These are phyloP conservation scores for Shiraia sp. DNA, from an alignment of 2,329 filamentous ascomycete species.

Conservation along the genomic window DNA sequence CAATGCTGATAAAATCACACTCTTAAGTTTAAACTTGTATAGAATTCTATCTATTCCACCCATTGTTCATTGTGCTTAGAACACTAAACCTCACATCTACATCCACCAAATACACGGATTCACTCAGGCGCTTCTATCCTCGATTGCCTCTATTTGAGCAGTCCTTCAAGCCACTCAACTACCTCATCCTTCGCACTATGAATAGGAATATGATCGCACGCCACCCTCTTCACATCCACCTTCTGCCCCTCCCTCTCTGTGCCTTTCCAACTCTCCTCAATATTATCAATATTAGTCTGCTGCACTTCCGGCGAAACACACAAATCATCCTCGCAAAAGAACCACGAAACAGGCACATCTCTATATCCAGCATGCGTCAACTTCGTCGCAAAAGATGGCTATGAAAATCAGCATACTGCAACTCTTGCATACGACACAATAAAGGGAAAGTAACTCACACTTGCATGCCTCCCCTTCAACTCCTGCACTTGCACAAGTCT, in stretches of 20 bases:
- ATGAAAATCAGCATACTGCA: too few relatives aligned
- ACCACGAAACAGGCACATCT: conserved; percentile 47
- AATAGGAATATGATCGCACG: conserved; percentile 42
- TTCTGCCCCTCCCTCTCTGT: conserved; percentile 37
- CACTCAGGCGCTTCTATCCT: too few relatives aligned
- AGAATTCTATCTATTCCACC: too few relatives aligned
- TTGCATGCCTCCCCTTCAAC: conserved; percentile 40
- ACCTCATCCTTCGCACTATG: conserved; percentile 29
- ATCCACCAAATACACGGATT: too few relatives aligned
- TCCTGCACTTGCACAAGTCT: conserved; percentile 14
- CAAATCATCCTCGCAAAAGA: conserved; percentile 45
- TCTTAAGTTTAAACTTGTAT: neutral
- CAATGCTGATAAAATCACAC: neutral
- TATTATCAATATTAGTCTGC: conserved; percentile 37
- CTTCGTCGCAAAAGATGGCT: too few relatives aligned
- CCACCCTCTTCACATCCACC: conserved; percentile 45
- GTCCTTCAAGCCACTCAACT: conserved; percentile 27
- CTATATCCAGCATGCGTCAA: conserved; percentile 49
- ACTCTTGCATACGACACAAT: too few relatives aligned
- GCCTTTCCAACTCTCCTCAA: conserved; percentile 37
- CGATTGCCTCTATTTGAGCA: conserved; percentile 4
- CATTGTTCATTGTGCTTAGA: too few relatives aligned
- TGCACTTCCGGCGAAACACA: conserved; percentile 40
- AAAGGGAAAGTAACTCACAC: conserved; percentile 37
- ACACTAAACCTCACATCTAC: too few relatives aligned